These are phyloP conservation scores for Saccharomycopsis fodiens DNA, from an alignment of 805 yeast species.

Conservation along the genomic window DNA sequence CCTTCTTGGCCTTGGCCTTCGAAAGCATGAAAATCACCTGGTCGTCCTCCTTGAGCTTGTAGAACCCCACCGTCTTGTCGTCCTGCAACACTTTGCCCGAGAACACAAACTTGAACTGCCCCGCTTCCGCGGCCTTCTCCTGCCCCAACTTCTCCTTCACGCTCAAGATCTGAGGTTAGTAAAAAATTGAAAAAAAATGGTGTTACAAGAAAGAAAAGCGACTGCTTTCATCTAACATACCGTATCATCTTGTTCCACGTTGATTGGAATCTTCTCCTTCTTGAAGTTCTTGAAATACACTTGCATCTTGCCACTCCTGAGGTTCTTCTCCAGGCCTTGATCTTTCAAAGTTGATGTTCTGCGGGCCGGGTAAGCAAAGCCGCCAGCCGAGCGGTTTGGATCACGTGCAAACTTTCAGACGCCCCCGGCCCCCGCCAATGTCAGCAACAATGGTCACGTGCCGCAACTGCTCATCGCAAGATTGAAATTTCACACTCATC, in stretches of 20 bases:
- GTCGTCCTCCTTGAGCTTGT: constrained; percentile 74
- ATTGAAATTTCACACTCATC: too few relatives aligned
- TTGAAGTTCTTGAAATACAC: constrained; percentile 85
- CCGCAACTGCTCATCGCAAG: too few relatives aligned
- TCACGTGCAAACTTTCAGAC: too few relatives aligned
- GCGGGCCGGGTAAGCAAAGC: too few relatives aligned
- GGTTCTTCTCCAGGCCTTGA: too few relatives aligned
- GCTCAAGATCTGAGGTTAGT: constrained; percentile 38
- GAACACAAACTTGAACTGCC: constrained; percentile 81
- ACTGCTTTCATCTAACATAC: constrained; percentile 40
- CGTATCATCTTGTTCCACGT: constrained; percentile 60
- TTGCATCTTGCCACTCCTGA: constrained; percentile 45
- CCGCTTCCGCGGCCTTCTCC: constrained; percentile 57
- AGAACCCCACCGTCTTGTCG: constrained; percentile 61
- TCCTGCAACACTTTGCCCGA: constrained; percentile 89
- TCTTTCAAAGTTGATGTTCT: too few relatives aligned
- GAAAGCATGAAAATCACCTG: constrained; percentile 90
- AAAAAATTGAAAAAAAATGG: constrained; percentile 20
- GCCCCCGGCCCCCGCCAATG: too few relatives aligned
- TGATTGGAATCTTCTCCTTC: constrained; percentile 78
- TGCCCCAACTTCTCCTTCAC: constrained; percentile 69
- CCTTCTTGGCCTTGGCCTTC: constrained; percentile 25
- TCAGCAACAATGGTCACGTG: too few relatives aligned
- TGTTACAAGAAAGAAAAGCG: too few relatives aligned
- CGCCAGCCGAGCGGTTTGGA: too few relatives aligned